phyloP scores from a whole-genome alignment of 495 filamentous ascomycete genomes.

The Hypoxylon cercidicola region DNA sequence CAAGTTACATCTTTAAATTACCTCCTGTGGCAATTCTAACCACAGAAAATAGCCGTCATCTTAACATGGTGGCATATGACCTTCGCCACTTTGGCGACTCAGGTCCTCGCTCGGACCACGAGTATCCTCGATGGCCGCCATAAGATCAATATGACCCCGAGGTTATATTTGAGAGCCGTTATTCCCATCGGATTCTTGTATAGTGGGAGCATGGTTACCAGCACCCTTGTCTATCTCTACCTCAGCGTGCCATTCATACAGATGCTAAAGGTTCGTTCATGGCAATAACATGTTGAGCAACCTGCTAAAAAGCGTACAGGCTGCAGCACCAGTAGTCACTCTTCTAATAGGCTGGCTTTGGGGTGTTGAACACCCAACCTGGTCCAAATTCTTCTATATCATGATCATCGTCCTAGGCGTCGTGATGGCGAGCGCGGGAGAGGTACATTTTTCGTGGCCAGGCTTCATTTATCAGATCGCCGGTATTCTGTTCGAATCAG shows the following conservation, averaged over 20 bases:
- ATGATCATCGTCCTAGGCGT: conserved; percentile 79
- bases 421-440: conserved; percentile 76
- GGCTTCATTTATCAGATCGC: conserved; percentile 77
- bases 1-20: conserved; percentile 26
- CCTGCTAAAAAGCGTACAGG: conserved; percentile 48
- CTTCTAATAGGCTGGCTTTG: conserved; percentile 73
- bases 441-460: conserved; percentile 74
- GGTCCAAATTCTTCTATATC: conserved; percentile 72
- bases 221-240: conserved; percentile 79
- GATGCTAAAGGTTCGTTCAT: conserved; percentile 74
- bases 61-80: conserved; percentile 82
- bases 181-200: conserved; percentile 80
- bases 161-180: conserved; percentile 74
- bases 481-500: conserved; percentile 77
- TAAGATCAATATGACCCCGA: conserved; percentile 73
- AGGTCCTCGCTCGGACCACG: conserved; percentile 75
- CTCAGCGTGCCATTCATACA: conserved; percentile 82
- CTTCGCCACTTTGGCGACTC: conserved; percentile 79
- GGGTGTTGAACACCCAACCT: conserved; percentile 67
- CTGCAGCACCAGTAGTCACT: conserved; percentile 74
- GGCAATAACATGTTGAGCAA: background rate
- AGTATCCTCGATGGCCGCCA: conserved; percentile 73
- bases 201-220: conserved; percentile 75
- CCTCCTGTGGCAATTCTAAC: conserved; percentile 10
- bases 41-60: conserved; percentile 53